Evolutionary conservation across 179 eudicot genomes (phyloP), one percentile per base, ranked within the genome.

Genomic region (Beta corolliflora): DNA sequence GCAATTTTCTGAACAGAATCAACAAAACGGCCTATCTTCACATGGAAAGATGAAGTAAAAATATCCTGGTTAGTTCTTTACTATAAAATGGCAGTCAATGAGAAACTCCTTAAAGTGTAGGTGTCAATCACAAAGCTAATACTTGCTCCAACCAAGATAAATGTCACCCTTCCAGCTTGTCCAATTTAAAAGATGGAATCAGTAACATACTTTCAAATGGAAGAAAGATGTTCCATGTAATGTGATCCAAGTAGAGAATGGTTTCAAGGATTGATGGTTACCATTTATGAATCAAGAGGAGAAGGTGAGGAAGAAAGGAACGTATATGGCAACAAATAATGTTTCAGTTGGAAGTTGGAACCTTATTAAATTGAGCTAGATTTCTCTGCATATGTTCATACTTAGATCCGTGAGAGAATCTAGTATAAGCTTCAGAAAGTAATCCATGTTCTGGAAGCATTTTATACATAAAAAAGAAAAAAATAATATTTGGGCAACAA

Each of bases 151-250:
- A 21, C 58, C 36, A 15, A 77, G 29, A 63, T 66, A 44, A 64
- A 60, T 77, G 79, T 48, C 9, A 61, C 23, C 3, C 63, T 72
- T 74, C 50, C 56, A 72, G 16, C 45, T 74, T 54, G 5, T 63
- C 50, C 45, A 9, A 56, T 12, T 66, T 80, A 21, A 3, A 70
- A 81, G 50, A 41, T 23, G 56, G 59, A 71, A 18, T 21, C 46
- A 25, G 56, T 9, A 71, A 29, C 55, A 45, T 69, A 41, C 52
- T 14, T 14, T 45, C 44, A 5, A 13, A 10, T 19, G 15, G 8
- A n/a, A n/a, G n/a, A n/a, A 45, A 46, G 21, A 73, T 53, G 14
- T 25, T 11, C 25, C n/a, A 50, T 44, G 18, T 18, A 23, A 70
- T 44, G 31, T 70, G 54, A 70, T 70, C 21, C 41, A 48, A n/a